These are phyloP conservation scores for Aureobasidium sp. DNA, from an alignment of 2,329 filamentous ascomycete species.

Conservation along the genomic window DNA sequence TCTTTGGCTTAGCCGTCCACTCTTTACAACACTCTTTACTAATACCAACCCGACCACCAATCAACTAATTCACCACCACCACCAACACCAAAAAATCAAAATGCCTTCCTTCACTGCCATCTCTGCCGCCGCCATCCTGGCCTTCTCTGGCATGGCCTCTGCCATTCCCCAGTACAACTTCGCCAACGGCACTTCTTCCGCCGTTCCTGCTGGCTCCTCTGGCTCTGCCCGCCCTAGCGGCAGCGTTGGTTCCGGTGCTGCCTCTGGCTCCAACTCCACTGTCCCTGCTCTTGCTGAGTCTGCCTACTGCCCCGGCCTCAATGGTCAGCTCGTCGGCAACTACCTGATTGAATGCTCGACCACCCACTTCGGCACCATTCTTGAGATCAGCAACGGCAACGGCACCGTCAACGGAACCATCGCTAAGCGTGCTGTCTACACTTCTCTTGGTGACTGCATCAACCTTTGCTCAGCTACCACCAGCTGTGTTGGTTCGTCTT, in stretches of 20 bases:
- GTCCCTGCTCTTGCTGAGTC: background rate
- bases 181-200: background rate
- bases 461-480: conserved; percentile 18
- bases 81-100: conserved; percentile 8
- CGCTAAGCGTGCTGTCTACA: conserved; percentile 6
- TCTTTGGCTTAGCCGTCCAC: conserved; percentile 16
- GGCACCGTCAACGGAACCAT: background rate
- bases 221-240: background rate
- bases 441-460: conserved; percentile 14
- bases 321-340: background rate
- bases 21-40: conserved; percentile 14
- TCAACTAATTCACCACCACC: conserved; percentile 8
- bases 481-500: conserved; percentile 30
- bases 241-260: background rate
- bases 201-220: background rate
- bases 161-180: conserved; percentile 13
- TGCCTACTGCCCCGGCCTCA: conserved; percentile 11
- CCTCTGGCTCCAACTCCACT: background rate
- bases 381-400: background rate
- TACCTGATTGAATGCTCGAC: no score
- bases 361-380: conserved; percentile 14
- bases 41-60: conserved; percentile 9
- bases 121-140: conserved; percentile 12
- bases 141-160: conserved; percentile 11
- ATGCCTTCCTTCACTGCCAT: conserved; percentile 14